phyloP scores from a whole-genome alignment of 2,329 filamentous ascomycete species.

The Cladophialophora psammophila region DNA sequence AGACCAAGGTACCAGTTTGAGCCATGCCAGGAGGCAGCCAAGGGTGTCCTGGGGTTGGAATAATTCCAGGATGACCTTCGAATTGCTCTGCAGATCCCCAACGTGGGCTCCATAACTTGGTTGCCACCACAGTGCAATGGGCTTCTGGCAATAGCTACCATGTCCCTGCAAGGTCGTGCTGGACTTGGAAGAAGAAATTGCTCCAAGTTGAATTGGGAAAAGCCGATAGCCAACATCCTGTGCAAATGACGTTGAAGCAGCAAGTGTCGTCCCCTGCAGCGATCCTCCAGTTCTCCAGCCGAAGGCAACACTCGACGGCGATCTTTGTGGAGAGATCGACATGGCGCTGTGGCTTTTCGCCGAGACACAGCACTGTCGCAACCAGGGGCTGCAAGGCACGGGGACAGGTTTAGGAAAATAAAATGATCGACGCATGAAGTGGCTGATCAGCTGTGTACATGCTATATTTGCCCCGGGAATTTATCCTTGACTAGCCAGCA shows the following conservation, averaged over 20 bases:
- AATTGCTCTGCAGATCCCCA: constrained; percentile 12
- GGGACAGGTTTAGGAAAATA: constrained; percentile 8
- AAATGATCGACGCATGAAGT: constrained; percentile 4
- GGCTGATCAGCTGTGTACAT: background rate
- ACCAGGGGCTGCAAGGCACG: constrained; percentile 1
- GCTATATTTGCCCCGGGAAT: background rate
- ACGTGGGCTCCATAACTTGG: background rate
- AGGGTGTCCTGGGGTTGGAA: constrained; percentile 1
- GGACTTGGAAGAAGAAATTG: constrained; percentile 2
- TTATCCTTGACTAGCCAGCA: background rate
- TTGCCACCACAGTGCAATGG: constrained; percentile 6
- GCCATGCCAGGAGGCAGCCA: background rate
- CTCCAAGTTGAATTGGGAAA: background rate
- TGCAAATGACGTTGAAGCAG: constrained; percentile 16
- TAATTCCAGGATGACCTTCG: constrained; percentile 13
- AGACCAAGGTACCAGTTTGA: background rate
- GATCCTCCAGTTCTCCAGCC: constrained; percentile 4
- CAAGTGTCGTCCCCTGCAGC: constrained; percentile 17
- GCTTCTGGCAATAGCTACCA: constrained; percentile 3
- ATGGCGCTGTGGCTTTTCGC: constrained; percentile 11
- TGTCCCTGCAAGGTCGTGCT: constrained; percentile 12
- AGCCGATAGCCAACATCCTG: background rate
- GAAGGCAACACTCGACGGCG: background rate
- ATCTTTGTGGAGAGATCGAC: constrained; percentile 26
- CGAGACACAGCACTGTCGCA: constrained; percentile 9